Base-by-base conservation (phyloP, 805 yeast genomes). In the Cyberlindnera nakhonratchasimensis region DNA sequence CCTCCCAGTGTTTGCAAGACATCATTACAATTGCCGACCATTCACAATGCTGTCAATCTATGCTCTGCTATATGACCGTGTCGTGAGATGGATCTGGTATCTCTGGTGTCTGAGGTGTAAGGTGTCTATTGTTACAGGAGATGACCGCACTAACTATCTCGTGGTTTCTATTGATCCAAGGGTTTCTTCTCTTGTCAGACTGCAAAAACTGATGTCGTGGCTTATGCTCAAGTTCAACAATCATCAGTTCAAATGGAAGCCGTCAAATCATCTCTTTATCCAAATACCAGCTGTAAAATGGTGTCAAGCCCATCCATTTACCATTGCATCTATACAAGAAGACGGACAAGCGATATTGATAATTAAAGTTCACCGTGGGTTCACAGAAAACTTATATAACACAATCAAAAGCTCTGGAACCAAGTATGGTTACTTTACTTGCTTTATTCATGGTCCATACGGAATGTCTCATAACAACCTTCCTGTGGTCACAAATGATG, bases 221-320 rank as follows among this genome's bases (percentile, higher is more conserved):
- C 10, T 35, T 1, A 23, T 52, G 12, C 30, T 47, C 34, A 52
- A 52, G 35, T 22, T 16, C 21, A 29, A 22, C 39, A 32, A 31
- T 3, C 17, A 25, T 5, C 40, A 29, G 9, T 55, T 56, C 43
- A 30, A 39, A 2, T 54, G 55, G 54, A 29, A 39, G 5, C 42
- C 51, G n/a, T 37, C 61, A 8, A 51, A 50, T 35, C 62, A 58
- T 42, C 34, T 58, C 14, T 58, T 55, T 32, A 39, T 56, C 5
- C 50, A 47, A 6, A 51, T 58, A 3, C 61, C 62, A 6, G 26
- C 24, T 3, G 40, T 57, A 12, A 41, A 37, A 4, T 3, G 44
- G 16, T 45, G 48, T 24, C 55, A 58, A 37, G 45, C 61, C 4
- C 61, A 58, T 29, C 62, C 62, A n/a, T 56, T 58, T 39, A 58